Base-by-base conservation (phyloP, 768 basidiomycete genomes). In the Collybiopsis confluens region DNA sequence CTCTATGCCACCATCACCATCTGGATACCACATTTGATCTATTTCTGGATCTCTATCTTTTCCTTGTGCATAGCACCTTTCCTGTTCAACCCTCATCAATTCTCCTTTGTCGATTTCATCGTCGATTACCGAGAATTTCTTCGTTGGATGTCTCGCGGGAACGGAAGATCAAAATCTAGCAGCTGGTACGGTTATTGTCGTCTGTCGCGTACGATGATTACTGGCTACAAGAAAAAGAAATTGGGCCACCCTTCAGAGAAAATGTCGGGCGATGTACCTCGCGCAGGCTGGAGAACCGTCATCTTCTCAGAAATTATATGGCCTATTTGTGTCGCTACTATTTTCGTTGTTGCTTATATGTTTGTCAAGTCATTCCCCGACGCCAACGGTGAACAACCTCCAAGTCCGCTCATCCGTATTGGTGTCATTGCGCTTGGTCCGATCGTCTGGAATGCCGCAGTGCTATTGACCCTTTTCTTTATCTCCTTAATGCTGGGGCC, bases 101-200 rank as follows among this genome's bases (percentile, higher is more conserved):
- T 98, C 81, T 92, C 92, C 9, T 92, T 87, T 68, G 73, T 92
- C 62, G 97, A 99, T 72, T 99, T 96, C 72, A 88, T 98, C 72
- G 93, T 98, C 67, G 97, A 99, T 71, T 98, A 98, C 69, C 87
- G 97, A 54, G 97, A 99, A 67, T 98, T 95, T 77, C 70, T 99
- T 45, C 86, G 97, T 45, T 99, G 97, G 97, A 98, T 99, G 95
- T 97, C 92, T 9, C 84, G 97, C 54, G 97, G 97, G 54, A 99
- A 98, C 71, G 97, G 97, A 44, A 78, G 93, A 62, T 88, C 92
- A 15, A 96, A 98, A 66, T 89, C 91, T 46, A 98, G 96, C 73
- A 95, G 92, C 59, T 99, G 97, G 97, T 96, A 98, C 68, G 97
- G 97, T 2, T 99, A 98, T 71, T 99, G 97, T 68, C 92, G 97